Conservation (phyloP, 257 asterid genomes). For the Coffea canephora region DNA sequence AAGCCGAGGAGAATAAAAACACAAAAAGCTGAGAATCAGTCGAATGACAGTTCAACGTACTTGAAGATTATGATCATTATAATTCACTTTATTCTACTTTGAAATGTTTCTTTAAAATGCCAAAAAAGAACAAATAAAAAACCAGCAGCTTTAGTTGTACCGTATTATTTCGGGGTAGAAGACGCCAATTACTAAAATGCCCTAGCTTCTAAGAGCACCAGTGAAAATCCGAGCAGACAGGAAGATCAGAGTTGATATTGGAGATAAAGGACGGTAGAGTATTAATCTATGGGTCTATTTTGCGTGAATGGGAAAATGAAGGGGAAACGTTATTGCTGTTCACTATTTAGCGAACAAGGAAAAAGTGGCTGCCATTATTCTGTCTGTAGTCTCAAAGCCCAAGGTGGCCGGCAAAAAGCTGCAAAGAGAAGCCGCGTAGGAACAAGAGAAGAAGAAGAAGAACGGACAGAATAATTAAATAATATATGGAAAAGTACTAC, state of each 20-base stretch:
- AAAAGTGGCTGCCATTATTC: slow-evolving; percentile 33
- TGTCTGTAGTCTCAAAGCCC: slow-evolving; percentile 37
- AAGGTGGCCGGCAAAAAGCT: slow-evolving; percentile 79
- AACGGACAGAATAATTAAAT: not conserved
- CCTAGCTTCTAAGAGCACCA: not conserved
- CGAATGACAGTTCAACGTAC: not conserved
- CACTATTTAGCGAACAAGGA: slow-evolving; percentile 19
- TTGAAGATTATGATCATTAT: not conserved
- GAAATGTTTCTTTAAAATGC: not conserved
- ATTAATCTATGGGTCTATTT: not conserved
- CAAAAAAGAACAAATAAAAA: no score
- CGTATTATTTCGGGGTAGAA: not conserved
- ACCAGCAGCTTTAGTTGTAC: no score
- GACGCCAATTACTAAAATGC: not conserved
- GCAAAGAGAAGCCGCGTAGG: slow-evolving; percentile 55
- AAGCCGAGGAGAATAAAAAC: not conserved
- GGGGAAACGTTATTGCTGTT: slow-evolving; percentile 18
- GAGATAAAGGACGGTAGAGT: not conserved
- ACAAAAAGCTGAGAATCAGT: not conserved
- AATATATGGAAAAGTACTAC: not conserved
- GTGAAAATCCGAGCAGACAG: not conserved
- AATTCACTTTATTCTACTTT: not conserved
- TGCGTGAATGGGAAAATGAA: slow-evolving; percentile 11
- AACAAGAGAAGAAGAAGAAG: slow-evolving; percentile 22
- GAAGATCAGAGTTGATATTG: not conserved